Evolutionary conservation across 306 rosid genomes (phyloP).

Genomic region (Ormosia emarginata): DNA sequence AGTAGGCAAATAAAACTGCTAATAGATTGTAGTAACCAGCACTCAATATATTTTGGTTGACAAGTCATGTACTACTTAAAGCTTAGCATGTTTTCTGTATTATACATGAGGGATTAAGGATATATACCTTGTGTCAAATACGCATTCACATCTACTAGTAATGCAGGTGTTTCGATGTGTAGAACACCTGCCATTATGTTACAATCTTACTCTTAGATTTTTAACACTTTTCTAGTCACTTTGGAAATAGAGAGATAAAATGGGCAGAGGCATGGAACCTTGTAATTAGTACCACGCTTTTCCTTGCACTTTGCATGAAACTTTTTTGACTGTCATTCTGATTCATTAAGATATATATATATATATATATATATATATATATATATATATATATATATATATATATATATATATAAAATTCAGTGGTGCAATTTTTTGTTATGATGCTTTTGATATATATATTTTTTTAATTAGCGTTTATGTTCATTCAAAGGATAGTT

Average conservation of each 20-base stretch:
- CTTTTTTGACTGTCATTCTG: not conserved
- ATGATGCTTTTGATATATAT: not conserved
- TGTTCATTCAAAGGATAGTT: constrained; percentile 6
- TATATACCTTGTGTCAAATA: not conserved
- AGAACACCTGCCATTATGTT: not conserved
- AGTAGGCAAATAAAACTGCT: not conserved
- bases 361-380: too few relatives aligned
- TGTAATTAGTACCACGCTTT: not conserved
- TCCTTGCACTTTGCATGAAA: constrained; percentile 1
- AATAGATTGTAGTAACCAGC: not conserved
- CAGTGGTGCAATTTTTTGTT: not conserved
- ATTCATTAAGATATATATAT: not conserved
- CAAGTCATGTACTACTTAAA: not conserved
- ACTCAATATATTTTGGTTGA: not conserved
- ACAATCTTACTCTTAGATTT: not conserved
- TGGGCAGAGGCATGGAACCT: not conserved
- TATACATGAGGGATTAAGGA: not conserved
- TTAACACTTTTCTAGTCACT: not conserved
- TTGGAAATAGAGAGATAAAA: not conserved
- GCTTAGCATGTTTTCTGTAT: not conserved
- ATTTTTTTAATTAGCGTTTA: not conserved
- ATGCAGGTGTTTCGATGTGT: not conserved
- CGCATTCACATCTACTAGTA: not conserved
- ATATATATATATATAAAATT: not conserved
- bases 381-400: not conserved